Conservation (phyloP, 2,329 filamentous ascomycete genomes). For the Ophiostoma angusticollis region DNA sequence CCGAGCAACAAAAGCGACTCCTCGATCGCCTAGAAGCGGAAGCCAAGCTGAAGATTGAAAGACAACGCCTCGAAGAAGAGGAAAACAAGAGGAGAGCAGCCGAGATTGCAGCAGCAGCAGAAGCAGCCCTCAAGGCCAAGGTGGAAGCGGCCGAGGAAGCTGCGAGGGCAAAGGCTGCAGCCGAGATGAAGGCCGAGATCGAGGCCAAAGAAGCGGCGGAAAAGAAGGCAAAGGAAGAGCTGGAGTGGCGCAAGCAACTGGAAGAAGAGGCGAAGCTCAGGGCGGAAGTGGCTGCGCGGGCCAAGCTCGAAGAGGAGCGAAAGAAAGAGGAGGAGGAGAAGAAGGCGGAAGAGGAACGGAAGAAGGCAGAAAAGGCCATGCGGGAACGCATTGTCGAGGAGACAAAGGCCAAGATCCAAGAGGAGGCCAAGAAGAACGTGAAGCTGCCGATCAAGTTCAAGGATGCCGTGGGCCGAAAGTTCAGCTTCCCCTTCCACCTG, state of each 20-base stretch:
- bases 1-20: slow-evolving; percentile 21
- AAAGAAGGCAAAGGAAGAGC: slow-evolving; percentile 21
- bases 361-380: slow-evolving; percentile 44
- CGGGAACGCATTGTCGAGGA: slow-evolving; percentile 36
- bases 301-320: slow-evolving; percentile 34
- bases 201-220: slow-evolving; percentile 20
- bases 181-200: slow-evolving; percentile 24
- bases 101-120: slow-evolving; percentile 32
- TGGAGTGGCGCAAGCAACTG: slow-evolving; percentile 32
- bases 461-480: slow-evolving; percentile 82
- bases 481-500: slow-evolving; percentile 78
- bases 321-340: slow-evolving; percentile 30
- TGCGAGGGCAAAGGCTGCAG: slow-evolving; percentile 27
- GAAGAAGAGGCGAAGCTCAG: slow-evolving; percentile 31
- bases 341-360: slow-evolving; percentile 34
- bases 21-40: slow-evolving; percentile 22
- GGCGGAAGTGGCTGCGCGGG: slow-evolving; percentile 29
- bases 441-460: slow-evolving; percentile 78
- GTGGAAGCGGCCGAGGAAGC: slow-evolving; percentile 34
- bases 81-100: slow-evolving; percentile 29
- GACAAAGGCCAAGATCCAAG: slow-evolving; percentile 31
- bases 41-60: slow-evolving; percentile 26
- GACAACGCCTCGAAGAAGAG: slow-evolving; percentile 28
- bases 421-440: slow-evolving; percentile 36
- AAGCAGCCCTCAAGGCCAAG: slow-evolving; percentile 20